Evolutionary conservation across 1,284 basidiomycete species (phyloP).

Genomic region (Hemileia vastatrix): DNA sequence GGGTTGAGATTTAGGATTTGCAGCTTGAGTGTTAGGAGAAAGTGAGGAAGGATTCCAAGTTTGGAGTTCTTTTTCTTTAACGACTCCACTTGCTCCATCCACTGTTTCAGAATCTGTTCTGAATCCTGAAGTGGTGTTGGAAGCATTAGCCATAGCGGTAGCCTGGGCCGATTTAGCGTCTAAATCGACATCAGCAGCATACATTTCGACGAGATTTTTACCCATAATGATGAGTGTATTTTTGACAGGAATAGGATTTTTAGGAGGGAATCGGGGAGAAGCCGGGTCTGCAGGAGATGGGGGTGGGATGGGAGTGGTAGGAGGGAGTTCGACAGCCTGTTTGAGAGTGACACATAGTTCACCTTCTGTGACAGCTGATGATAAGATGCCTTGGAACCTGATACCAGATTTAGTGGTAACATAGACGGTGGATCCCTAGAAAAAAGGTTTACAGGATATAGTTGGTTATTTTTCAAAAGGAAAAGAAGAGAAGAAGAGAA

Average conservation of each 20-base stretch:
- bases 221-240: constrained; percentile 40
- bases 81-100: constrained; percentile 47
- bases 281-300: constrained; percentile 57
- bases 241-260: constrained; percentile 60
- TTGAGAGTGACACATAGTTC: constrained; percentile 62
- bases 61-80: constrained; percentile 68
- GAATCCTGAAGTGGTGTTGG: constrained; percentile 54
- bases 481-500: neutral
- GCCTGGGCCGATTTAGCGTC: constrained; percentile 4
- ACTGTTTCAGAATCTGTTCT: constrained; percentile 81
- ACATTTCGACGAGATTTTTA: constrained; percentile 28
- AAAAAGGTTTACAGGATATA: neutral
- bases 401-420: constrained; percentile 58
- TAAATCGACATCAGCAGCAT: constrained; percentile 25
- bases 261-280: constrained; percentile 60
- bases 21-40: constrained; percentile 7
- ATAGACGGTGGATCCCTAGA: constrained; percentile 62
- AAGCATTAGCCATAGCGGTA: neutral
- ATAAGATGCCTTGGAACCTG: constrained; percentile 61
- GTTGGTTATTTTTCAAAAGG: neutral
- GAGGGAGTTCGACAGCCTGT: constrained; percentile 60
- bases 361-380: constrained; percentile 55
- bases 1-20: too few species aligned
- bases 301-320: too few species aligned
- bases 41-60: constrained; percentile 57